A percentile compares a stretch with the other conserved stretches of the same genome.
phyloP scores from a whole-genome alignment of 2,329 filamentous ascomycete species.

The Ustulina deusta region DNA sequence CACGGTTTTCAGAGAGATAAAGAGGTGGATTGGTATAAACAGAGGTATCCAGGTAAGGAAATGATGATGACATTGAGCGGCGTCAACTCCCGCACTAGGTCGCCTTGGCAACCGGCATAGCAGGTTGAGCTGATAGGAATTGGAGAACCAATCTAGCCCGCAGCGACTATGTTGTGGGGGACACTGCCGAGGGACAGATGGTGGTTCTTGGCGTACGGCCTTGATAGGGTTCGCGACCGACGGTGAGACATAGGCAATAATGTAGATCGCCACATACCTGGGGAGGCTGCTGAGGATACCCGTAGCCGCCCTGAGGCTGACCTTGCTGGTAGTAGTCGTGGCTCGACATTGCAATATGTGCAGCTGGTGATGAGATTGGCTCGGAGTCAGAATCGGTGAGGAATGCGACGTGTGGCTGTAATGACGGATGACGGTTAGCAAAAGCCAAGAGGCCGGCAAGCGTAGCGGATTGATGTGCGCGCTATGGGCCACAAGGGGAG shows the following conservation, averaged over 20 bases:
- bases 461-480: not conserved
- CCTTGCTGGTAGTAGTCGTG: constrained; percentile 51
- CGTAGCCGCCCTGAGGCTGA: constrained; percentile 49
- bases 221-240: constrained; percentile 29
- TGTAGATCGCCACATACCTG: constrained; percentile 52
- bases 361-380: constrained; percentile 17
- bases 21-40: not conserved
- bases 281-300: constrained; percentile 58
- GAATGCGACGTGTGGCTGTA: constrained; percentile 12
- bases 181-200: constrained; percentile 18
- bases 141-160: constrained; percentile 2
- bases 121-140: constrained; percentile 4
- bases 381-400: constrained; percentile 6
- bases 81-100: not conserved
- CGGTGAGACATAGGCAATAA: constrained; percentile 14
- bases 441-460: constrained; percentile 15
- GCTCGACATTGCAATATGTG: constrained; percentile 47
- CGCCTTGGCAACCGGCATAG: constrained; percentile 10
- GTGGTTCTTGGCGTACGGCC: constrained; percentile 24
- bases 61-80: constrained; percentile 9
- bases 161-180: constrained; percentile 15
- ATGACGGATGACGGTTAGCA: constrained; percentile 14
- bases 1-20: not conserved
- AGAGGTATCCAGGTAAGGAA: constrained; percentile 1
- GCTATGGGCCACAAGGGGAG: not conserved